Evolutionary conservation across 257 asterid species (phyloP).

Genomic region (Nicotiana undulata): DNA sequence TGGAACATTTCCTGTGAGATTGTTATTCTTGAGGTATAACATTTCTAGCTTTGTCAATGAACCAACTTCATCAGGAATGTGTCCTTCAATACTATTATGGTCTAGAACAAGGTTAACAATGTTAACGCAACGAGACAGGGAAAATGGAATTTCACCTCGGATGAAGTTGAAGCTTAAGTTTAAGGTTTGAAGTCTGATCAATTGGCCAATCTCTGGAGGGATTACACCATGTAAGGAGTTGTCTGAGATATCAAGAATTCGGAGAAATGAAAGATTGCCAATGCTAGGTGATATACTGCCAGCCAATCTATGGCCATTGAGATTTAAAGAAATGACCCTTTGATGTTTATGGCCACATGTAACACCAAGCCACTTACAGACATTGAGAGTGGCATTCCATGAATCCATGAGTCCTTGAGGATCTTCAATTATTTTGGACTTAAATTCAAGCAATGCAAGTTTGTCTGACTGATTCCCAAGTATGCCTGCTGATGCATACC

Average conservation of each 20-base stretch:
- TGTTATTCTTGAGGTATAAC: conserved; percentile 36
- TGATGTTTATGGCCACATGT: conserved; percentile 18
- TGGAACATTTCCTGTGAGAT: conserved; percentile 41
- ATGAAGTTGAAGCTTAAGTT: conserved; percentile 31
- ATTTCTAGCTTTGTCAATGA: conserved; percentile 15
- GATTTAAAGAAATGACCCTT: conserved; percentile 30
- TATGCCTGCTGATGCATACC: conserved; percentile 18
- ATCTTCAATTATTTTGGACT: conserved; percentile 34
- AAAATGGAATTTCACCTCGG: conserved; percentile 24
- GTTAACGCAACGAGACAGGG: conserved; percentile 23
- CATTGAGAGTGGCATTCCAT: conserved; percentile 29
- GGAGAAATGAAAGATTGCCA: conserved; percentile 37
- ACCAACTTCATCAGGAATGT: conserved; percentile 19
- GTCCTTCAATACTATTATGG: conserved; percentile 27
- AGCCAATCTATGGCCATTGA: conserved; percentile 18
- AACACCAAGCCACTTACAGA: conserved; percentile 48
- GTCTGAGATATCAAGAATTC: conserved; percentile 30
- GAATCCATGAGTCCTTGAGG: conserved; percentile 26
- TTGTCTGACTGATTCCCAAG: conserved; percentile 27
- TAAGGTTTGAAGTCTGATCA: conserved; percentile 29
- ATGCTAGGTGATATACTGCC: conserved; percentile 33
- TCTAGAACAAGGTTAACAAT: conserved; percentile 24
- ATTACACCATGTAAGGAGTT: conserved; percentile 34
- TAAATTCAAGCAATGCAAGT: conserved; percentile 38
- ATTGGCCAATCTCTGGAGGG: conserved; percentile 30